Evolutionary conservation across 2,329 filamentous ascomycete genomes (phyloP).

Genomic region (Colletotrichum paranaense): DNA sequence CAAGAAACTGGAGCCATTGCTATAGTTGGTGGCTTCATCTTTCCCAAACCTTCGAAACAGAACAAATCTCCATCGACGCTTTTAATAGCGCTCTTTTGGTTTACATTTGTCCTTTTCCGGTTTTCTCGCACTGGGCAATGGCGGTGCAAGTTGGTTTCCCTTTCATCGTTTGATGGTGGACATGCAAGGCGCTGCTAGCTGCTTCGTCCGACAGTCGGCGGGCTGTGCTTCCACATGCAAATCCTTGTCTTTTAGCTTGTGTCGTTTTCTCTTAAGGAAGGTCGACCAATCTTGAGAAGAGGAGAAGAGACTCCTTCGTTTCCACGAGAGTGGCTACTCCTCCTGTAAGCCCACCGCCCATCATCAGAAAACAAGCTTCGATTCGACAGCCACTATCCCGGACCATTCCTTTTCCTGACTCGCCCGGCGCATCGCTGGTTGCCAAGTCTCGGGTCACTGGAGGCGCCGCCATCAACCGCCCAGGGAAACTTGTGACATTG

Average conservation of each 20-base stretch:
- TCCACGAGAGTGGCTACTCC: not conserved
- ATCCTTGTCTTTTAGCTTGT: slow-evolving; percentile 3
- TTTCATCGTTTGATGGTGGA: not conserved
- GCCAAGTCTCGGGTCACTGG: slow-evolving; percentile 28
- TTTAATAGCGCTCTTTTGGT: not conserved
- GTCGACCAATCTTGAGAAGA: not conserved
- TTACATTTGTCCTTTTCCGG: not conserved
- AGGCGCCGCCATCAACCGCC: not conserved
- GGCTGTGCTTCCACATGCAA: slow-evolving; percentile 30
- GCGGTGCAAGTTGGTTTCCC: not conserved
- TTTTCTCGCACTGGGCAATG: not conserved
- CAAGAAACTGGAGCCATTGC: not conserved
- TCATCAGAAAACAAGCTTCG: slow-evolving; percentile 29
- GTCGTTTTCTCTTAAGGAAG: not conserved
- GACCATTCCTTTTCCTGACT: slow-evolving; percentile 21
- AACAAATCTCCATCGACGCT: not conserved
- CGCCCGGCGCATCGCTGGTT: not conserved
- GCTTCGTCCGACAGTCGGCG: slow-evolving; percentile 28
- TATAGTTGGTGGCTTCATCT: not conserved
- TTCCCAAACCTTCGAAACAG: not conserved
- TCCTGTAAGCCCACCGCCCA: slow-evolving; percentile 16
- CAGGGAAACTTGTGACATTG: slow-evolving; percentile 16
- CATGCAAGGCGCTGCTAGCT: slow-evolving; percentile 29
- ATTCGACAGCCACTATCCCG: slow-evolving; percentile 27
- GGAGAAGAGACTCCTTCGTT: not conserved